phyloP scores from a whole-genome alignment of 2,329 filamentous ascomycete genomes.

The Penicillium sp. region DNA sequence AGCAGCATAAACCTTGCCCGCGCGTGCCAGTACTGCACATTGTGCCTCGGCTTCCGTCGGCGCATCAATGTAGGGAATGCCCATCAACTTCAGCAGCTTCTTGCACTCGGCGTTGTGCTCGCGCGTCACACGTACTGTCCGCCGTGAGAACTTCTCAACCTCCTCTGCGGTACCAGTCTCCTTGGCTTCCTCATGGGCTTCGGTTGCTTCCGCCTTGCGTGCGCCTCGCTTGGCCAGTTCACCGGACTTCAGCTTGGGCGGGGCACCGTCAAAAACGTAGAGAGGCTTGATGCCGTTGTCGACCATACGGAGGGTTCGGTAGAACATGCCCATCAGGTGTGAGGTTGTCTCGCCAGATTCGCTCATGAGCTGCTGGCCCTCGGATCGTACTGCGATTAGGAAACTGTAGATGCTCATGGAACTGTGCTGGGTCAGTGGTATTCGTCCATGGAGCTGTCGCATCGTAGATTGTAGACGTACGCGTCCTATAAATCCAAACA shows the following conservation, averaged over 20 bases:
- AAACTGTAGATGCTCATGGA: slow-evolving; percentile 99
- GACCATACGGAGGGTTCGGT: slow-evolving; percentile 95
- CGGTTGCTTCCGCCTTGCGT: slow-evolving; percentile 88
- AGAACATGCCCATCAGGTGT: slow-evolving; percentile 99
- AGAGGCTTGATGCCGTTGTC: slow-evolving; percentile 99
- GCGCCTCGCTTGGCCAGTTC: slow-evolving; percentile 95
- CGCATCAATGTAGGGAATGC: slow-evolving; percentile 89
- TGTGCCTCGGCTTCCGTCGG: slow-evolving; percentile 97
- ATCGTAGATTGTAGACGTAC: slow-evolving; percentile 39
- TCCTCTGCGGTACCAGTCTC: slow-evolving; percentile 96
- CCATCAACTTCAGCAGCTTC: slow-evolving; percentile 88
- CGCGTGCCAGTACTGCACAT: slow-evolving; percentile 84
- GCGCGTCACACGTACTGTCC: slow-evolving; percentile 90
- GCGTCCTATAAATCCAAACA: slow-evolving; percentile 56
- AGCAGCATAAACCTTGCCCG: slow-evolving; percentile 93
- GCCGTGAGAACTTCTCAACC: slow-evolving; percentile 94
- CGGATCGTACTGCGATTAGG: slow-evolving; percentile 93
- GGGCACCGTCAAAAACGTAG: slow-evolving; percentile 96
- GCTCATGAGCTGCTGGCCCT: slow-evolving; percentile 93
- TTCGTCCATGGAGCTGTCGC: not conserved
- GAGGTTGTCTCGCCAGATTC: slow-evolving; percentile 96
- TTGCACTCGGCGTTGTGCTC: slow-evolving; percentile 98
- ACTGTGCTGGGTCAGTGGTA: slow-evolving; percentile 45
- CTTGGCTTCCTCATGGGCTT: slow-evolving; percentile 90
- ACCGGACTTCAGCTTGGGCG: slow-evolving; percentile 95